Percentiles rank a stretch among this genome's conserved stretches.
Evolutionary conservation across 129 eudicot species (phyloP).

Genomic region (Sambucus nigra): DNA sequence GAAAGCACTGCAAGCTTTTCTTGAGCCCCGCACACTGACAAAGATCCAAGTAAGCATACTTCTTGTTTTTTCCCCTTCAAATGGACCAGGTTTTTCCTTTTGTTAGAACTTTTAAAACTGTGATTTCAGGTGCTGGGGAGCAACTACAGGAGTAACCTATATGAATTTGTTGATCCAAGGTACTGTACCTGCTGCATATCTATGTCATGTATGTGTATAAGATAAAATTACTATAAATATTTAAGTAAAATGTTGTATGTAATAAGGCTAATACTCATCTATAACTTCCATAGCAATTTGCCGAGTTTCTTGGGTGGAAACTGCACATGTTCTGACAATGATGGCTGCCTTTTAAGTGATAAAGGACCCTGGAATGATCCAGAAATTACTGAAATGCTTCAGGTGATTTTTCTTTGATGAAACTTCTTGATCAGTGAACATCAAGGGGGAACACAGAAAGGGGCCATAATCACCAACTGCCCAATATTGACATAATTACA

Average conservation of each 20-base stretch:
- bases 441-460: no score
- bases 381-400: constrained; percentile 21
- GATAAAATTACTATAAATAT: no score
- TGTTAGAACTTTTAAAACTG: neutral
- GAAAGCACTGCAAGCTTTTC: constrained; percentile 43
- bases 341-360: constrained; percentile 46
- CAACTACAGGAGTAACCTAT: constrained; percentile 33
- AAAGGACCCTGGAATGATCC: constrained; percentile 72
- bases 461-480: no score
- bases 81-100: neutral
- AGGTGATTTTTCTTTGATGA: constrained; percentile 19
- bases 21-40: constrained; percentile 38
- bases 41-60: constrained; percentile 32
- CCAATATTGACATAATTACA: no score
- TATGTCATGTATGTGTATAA: neutral
- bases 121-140: constrained; percentile 44
- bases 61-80: neutral
- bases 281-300: constrained; percentile 28
- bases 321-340: constrained; percentile 40
- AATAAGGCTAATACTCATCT: neutral
- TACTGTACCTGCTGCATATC: neutral
- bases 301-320: constrained; percentile 54
- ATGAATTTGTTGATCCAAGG: constrained; percentile 48
- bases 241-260: no score
- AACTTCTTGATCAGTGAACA: neutral